These are phyloP conservation scores for Colletotrichum destructivum DNA, from an alignment of 2,329 filamentous ascomycete genomes.

Conservation along the genomic window DNA sequence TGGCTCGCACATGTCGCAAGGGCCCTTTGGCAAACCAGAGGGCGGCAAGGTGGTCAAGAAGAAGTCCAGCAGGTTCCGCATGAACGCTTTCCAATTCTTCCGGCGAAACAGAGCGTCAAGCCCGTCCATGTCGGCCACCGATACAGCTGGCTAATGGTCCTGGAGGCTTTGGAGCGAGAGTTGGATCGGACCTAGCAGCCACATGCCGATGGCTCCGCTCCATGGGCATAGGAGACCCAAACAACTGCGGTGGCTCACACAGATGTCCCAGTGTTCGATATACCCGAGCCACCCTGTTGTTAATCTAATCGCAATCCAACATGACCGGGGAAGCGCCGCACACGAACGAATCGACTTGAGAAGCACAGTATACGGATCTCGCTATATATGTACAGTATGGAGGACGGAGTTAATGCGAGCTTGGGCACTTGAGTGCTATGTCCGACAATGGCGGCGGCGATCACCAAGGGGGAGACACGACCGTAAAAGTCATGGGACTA, in stretches of 20 bases:
- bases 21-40: slow-evolving; percentile 63
- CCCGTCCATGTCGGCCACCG: slow-evolving; percentile 51
- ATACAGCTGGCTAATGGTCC: slow-evolving; percentile 46
- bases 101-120: slow-evolving; percentile 63
- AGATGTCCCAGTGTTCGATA: slow-evolving; percentile 33
- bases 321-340: slow-evolving; percentile 20
- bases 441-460: slow-evolving; percentile 12
- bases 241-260: slow-evolving; percentile 21
- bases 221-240: not conserved
- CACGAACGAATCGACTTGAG: slow-evolving; percentile 31
- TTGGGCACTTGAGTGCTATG: slow-evolving; percentile 29
- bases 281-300: slow-evolving; percentile 33
- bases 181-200: slow-evolving; percentile 5
- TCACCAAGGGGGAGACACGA: slow-evolving; percentile 20
- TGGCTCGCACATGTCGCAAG: slow-evolving; percentile 51
- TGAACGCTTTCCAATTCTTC: slow-evolving; percentile 73
- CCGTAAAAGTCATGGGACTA: slow-evolving; percentile 25
- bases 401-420: slow-evolving; percentile 40
- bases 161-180: not conserved
- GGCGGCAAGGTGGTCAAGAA: slow-evolving; percentile 68
- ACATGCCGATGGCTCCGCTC: not conserved
- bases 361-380: slow-evolving; percentile 38
- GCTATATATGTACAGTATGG: slow-evolving; percentile 42
- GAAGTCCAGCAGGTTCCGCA: slow-evolving; percentile 74
- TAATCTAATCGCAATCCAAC: slow-evolving; percentile 32